Base-by-base conservation (phyloP, 495 filamentous ascomycete genomes). In the Hypomontagnella submonticulosa region DNA sequence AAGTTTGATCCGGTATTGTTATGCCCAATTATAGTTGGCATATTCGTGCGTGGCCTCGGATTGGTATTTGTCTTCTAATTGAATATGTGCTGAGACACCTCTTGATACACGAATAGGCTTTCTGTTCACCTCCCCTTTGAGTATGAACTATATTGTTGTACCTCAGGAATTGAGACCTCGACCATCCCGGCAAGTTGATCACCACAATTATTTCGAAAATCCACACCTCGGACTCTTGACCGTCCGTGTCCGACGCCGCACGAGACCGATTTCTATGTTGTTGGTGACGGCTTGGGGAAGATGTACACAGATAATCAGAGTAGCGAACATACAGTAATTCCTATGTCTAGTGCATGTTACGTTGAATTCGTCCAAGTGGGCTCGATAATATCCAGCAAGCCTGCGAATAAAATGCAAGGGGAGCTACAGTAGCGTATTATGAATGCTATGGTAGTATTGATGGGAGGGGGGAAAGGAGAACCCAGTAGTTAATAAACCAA, bases 361-460 rank as follows among this genome's bases (percentile, higher is more conserved):
- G 65, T 68, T 68, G 13, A 59, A 68, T 59, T 54, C 40, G 13
- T 37, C 53, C n/a, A 19, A 55, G 12, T 62, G 53, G 64, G 12
- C 52, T 56, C 33, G 54, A 59, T 23, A 59, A 63, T 54, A 48
- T 42, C 59, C 59, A 61, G 54, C 54, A 50, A 34, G 46, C 63
- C 59, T 63, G 53, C 49, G 32, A 54, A 50, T 20, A 36, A 23
- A 59, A 57, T 63, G 65, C 65, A 68, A 68, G 65, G 64, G 65
- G 11, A 63, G 27, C 36, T 20, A 46, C 37, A 50, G 34, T 36
- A 58, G 38, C 23, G 42, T 55, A 49, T 54, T 37, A 57, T 36
- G 18, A 16, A 63, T 63, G 43, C 19, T 55, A 63, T 38, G 42
- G 54, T 68, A 36, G 54, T 46, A 68, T 63, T 30, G 40, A 53